These are phyloP conservation scores for Durio zibethinus DNA, from an alignment of 345 rosid genomes.

Conservation along the genomic window DNA sequence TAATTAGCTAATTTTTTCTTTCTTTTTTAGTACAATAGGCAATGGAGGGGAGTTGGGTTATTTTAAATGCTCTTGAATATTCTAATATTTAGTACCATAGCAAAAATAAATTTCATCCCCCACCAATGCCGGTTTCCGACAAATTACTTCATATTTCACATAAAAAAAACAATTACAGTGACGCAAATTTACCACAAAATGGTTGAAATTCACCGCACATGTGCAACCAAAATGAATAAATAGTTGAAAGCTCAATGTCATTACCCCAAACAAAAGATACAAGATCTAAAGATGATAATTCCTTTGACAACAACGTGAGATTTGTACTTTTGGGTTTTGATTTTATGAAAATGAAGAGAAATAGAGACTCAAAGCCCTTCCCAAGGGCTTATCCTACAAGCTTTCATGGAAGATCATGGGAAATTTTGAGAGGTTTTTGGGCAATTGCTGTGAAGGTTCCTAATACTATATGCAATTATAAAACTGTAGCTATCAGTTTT, in stretches of 20 bases:
- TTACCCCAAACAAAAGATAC: neutral
- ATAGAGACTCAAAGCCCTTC: neutral
- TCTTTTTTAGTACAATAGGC: no score
- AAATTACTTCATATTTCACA: neutral
- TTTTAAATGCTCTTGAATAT: neutral
- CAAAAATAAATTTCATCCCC: neutral
- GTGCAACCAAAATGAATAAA: no score
- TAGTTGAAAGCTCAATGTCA: neutral
- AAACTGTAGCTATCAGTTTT: no score
- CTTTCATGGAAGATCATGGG: neutral
- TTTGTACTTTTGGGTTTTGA: neutral
- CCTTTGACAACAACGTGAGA: neutral
- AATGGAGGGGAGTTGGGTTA: neutral
- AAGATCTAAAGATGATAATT: neutral
- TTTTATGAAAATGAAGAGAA: no score
- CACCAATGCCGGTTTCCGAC: neutral
- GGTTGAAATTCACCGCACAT: no score
- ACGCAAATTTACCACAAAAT: no score
- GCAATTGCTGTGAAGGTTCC: conserved; percentile 54
- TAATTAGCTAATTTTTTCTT: no score
- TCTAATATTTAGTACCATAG: neutral
- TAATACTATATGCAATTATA: neutral
- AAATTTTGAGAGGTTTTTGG: neutral
- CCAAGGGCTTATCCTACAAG: conserved; percentile 7
- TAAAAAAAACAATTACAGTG: neutral